These are phyloP conservation scores for Penicillium chermesinum DNA, from an alignment of 495 filamentous ascomycete genomes.

Conservation along the genomic window DNA sequence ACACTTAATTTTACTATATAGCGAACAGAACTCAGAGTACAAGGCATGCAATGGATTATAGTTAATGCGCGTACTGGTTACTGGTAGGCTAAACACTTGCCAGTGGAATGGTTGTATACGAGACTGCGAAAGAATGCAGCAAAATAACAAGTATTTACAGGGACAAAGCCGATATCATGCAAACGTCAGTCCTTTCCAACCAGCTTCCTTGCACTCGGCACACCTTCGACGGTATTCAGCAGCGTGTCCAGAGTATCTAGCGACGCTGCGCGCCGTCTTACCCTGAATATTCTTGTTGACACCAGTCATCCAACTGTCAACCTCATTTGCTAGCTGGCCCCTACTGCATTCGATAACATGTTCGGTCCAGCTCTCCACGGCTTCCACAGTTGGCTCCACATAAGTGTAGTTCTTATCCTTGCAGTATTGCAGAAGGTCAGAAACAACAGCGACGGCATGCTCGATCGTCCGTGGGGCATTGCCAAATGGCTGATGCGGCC, in stretches of 20 bases:
- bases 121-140: no score
- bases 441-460: conserved; percentile 16
- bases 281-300: conserved; percentile 30
- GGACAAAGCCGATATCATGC: background rate
- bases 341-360: conserved; percentile 19
- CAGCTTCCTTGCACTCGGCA: conserved; percentile 13
- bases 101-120: no score
- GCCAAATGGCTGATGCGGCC: conserved; percentile 27
- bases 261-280: conserved; percentile 25
- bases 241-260: conserved; percentile 23
- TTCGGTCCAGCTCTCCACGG: conserved; percentile 16
- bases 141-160: no score
- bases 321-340: conserved; percentile 14
- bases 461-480: conserved; percentile 19
- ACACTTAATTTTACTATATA: no score
- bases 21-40: no score
- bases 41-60: no score
- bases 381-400: conserved; percentile 15
- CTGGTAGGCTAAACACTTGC: no score
- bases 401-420: conserved; percentile 15
- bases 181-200: conserved; percentile 14
- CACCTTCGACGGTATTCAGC: conserved; percentile 19
- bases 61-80: no score
- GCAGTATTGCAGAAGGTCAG: conserved; percentile 15
- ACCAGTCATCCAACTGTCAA: conserved; percentile 33